Base-by-base conservation (phyloP, 352 stramenopile species). In the Phytophthora litchii region DNA sequence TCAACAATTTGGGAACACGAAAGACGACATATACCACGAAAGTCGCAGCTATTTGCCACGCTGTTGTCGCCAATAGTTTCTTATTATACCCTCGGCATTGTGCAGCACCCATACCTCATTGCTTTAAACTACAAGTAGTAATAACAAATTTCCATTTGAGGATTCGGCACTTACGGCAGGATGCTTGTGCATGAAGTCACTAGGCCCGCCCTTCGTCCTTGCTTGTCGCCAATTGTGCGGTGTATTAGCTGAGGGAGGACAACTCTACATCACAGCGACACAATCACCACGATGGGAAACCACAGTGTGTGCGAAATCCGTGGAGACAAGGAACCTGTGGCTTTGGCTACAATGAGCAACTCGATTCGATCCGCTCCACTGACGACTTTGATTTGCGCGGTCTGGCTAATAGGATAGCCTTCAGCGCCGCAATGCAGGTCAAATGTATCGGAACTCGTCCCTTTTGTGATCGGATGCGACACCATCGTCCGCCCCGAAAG, bases 361-460 rank as follows among this genome's bases (percentile, higher is more conserved):
- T 27, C 23, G 23, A 3, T 27, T 27, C 19, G 10, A 35, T 14
- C 45, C 41, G 20, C 21, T 34, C 48, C 41, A 55, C 58, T 66
- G 58, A 60, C 58, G 50, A 29, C 51, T 66, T 60, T 55, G 58
- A 66, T 66, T 66, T 66, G 58, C 58, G 21, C 23, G 49, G 43
- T 49, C 50, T 45, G 58, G 51, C 58, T 27, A 27, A 27, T 27
- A 27, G 23, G 23, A 27, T 67, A 55, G 57, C 36, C 49, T 40
- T 48, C 42, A 51, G 41, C 11, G 21, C 40, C 31, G 21, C 16
- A 31, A 12, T 37, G 41, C 16, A 4, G 25, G n/a, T 27, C 36
- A 47, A 41, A 11, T 40, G 14, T 6, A 46, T 19, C 17, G 32
- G 37, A 55, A 25, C 37, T 48, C 48, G 56, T 14, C 40, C 57